Evolutionary conservation across 129 eudicot genomes (phyloP), one percentile per base, ranked within the genome.

Genomic region (Calendula officinalis): DNA sequence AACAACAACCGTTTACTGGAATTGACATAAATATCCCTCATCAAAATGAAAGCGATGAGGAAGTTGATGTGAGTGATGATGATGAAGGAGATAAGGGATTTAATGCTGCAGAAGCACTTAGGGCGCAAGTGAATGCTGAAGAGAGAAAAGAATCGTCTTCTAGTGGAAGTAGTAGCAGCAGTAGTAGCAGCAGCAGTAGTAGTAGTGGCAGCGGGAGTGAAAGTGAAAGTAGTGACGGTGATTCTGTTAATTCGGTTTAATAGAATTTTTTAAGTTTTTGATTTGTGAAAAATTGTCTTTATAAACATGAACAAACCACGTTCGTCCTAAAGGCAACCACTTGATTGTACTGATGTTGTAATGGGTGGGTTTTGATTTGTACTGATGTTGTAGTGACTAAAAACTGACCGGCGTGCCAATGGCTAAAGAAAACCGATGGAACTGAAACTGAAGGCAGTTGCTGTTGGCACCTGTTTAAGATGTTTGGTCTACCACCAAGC

Each of bases 51-150:
- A 81, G 75, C 12, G 94, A 86, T 61, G 95, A 88, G 45, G 99
- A 86, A 69, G 80, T 86, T 72, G 97, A 88, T 72, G 80, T 71
- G 14, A 88, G 86, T 51, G 99, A 89, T 51, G 95, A 89, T 51
- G 95, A 81, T 61, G 91, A 83, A 33, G 85, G 66, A 16, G 85
- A 70, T 5, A 77, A 72, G 56, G 91, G 85, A 5, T 77, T 66
- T 4, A 94, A 77, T 75, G 97, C 97, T 64, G 99, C 96, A 17
- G 95, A 89, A 82, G 96, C 89, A n/a, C 96, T 94, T 7, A 75
- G 87, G 72, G 99, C 95, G 36, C 96, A 94, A 71, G 81, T 85
- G 58, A 82, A 83, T 77, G 95, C 89, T 4, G 83, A 79, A 65
- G 97, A 44, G 36, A 71, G 75, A 42, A 81, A 67, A 52, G 74